Evolutionary conservation across 495 filamentous ascomycete genomes (phyloP).

Genomic region (Daldinia caldariorum): DNA sequence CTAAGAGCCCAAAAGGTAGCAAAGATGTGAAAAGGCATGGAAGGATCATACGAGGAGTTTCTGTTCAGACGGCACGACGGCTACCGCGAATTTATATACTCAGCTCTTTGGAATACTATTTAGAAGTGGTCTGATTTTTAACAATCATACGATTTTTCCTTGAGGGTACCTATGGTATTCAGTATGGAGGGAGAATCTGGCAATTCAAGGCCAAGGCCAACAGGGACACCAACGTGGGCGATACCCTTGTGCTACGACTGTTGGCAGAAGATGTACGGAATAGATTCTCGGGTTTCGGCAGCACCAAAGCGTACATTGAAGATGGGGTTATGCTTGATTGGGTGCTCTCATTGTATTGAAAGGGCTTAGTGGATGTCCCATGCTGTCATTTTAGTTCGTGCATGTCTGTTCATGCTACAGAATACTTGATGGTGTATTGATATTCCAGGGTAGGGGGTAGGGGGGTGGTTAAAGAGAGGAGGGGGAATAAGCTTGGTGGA

Average conservation of each 20-base stretch:
- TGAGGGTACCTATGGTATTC: conserved; percentile 11
- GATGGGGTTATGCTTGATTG: conserved; percentile 21
- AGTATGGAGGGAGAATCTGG: conserved; percentile 29
- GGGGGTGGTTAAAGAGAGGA: conserved; percentile 1
- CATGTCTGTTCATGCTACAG: conserved; percentile 30
- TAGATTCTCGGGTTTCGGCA: conserved; percentile 27
- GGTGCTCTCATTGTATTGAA: conserved; percentile 12
- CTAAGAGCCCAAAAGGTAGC: background rate
- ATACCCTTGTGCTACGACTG: conserved; percentile 12
- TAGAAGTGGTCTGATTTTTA: conserved; percentile 41
- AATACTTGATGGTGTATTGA: conserved; percentile 29
- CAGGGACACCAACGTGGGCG: conserved; percentile 34
- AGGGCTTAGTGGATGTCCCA: conserved; percentile 20
- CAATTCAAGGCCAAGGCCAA: conserved; percentile 22
- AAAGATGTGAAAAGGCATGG: conserved; percentile 17
- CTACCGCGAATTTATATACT: conserved; percentile 38
- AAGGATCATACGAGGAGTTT: conserved; percentile 40
- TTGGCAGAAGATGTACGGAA: background rate
- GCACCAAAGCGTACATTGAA: conserved; percentile 23
- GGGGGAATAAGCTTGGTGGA: conserved; percentile 13
- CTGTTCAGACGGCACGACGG: conserved; percentile 35
- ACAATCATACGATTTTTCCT: conserved; percentile 40
- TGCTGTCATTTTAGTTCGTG: conserved; percentile 35
- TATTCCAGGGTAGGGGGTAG: conserved; percentile 17
- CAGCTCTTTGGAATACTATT: conserved; percentile 31